phyloP scores from a whole-genome alignment of 345 rosid genomes.

The Linum trigynum region DNA sequence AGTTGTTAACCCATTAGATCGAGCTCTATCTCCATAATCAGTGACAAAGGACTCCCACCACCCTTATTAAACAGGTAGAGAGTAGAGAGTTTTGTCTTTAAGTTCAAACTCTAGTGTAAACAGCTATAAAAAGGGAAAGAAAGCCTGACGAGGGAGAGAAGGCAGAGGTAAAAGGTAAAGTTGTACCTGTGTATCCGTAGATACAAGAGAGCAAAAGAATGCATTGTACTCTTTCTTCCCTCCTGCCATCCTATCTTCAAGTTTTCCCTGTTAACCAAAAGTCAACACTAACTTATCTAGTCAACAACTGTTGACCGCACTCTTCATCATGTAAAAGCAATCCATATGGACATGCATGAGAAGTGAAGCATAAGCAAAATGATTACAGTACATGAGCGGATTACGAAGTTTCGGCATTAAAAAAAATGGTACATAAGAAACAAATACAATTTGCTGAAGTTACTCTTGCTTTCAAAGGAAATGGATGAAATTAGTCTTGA shows the following conservation, averaged over 20 bases:
- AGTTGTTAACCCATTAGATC: too few species aligned
- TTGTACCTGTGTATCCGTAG: slow-evolving; percentile 85
- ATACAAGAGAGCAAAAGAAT: slow-evolving; percentile 90
- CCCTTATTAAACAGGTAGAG: too few species aligned
- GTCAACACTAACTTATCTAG: neutral
- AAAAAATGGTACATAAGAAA: too few species aligned
- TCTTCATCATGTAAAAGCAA: neutral
- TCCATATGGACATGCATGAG: neutral
- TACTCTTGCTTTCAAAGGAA: neutral
- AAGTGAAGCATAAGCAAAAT: neutral
- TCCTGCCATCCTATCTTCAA: slow-evolving; percentile 95
- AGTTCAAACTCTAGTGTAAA: too few species aligned
- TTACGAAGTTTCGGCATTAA: too few species aligned
- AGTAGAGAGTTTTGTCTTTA: too few species aligned
- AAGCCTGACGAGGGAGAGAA: too few species aligned
- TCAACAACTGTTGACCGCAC: neutral
- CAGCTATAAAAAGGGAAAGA: too few species aligned
- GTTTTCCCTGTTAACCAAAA: slow-evolving; percentile 55
- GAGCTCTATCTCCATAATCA: too few species aligned
- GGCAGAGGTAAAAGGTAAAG: neutral
- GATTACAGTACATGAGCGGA: too few species aligned
- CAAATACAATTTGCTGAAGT: neutral
- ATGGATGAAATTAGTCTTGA: neutral
- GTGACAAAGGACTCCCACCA: too few species aligned
- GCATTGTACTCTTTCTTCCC: slow-evolving; percentile 98